A percentile compares a stretch with the other conserved stretches of the same genome.
These are phyloP conservation scores for Leccinum subtestaceum DNA, from an alignment of 768 basidiomycete genomes.

Conservation along the genomic window DNA sequence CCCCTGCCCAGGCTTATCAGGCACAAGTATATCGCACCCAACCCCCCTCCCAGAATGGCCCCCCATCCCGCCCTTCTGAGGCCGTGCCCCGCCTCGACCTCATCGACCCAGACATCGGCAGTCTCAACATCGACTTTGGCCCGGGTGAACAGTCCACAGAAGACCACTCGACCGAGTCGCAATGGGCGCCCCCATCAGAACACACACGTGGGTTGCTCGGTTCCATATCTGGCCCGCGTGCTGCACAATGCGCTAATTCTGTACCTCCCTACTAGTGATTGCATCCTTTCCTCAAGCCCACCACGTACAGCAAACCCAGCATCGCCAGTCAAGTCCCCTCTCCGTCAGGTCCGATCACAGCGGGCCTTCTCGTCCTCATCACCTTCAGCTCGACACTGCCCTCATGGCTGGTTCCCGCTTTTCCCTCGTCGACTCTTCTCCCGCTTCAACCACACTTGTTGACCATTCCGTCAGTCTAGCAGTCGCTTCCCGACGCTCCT, in stretches of 20 bases:
- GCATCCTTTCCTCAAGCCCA: conserved; percentile 25
- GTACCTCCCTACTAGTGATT: conserved; percentile 24
- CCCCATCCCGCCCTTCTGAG: conserved; percentile 20
- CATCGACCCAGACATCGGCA: conserved; percentile 56
- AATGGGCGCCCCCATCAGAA: conserved; percentile 47
- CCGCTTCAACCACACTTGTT: conserved; percentile 40
- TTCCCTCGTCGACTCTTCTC: conserved; percentile 43
- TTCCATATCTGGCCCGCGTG: conserved; percentile 29
- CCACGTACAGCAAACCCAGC: conserved; percentile 24
- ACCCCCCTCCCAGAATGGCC: conserved; percentile 35
- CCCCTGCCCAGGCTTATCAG: conserved; percentile 80
- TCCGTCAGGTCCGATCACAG: conserved; percentile 39
- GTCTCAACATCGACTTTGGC: conserved; percentile 57
- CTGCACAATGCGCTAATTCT: conserved; percentile 28
- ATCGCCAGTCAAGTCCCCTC: conserved; percentile 36
- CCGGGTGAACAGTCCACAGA: conserved; percentile 32
- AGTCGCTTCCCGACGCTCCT: conserved; percentile 52
- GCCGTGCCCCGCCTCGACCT: conserved; percentile 40
- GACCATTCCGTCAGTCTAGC: conserved; percentile 31
- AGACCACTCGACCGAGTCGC: conserved; percentile 53
- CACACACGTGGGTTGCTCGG: conserved; percentile 40
- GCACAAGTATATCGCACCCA: conserved; percentile 62
- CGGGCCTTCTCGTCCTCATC: conserved; percentile 39
- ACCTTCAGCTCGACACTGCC: conserved; percentile 60
- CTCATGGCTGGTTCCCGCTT: conserved; percentile 41